Conservation (phyloP, 768 basidiomycete genomes). For the Lactarius sanguifluus region DNA sequence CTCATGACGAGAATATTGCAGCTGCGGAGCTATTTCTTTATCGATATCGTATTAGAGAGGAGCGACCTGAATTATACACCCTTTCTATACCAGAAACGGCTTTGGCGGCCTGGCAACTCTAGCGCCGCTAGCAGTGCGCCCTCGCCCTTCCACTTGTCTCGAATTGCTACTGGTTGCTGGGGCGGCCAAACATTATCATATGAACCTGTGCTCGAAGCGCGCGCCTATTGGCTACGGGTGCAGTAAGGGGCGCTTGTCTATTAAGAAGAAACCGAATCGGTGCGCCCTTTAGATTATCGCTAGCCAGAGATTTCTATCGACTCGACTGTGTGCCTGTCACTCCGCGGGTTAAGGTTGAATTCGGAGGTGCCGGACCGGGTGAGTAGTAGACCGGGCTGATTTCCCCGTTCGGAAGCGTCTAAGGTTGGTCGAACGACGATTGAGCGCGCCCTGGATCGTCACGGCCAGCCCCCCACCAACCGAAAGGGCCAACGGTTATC, state of each 20-base stretch:
- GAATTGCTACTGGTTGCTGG: background rate
- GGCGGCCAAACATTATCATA: background rate
- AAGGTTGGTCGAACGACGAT: background rate
- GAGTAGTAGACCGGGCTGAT: background rate
- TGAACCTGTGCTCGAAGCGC: background rate
- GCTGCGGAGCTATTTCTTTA: background rate
- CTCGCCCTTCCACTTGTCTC: background rate
- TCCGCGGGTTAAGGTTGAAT: background rate
- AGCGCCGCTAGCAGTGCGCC: conserved; percentile 1
- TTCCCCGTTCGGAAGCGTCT: background rate
- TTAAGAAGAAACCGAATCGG: background rate
- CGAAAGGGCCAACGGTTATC: conserved; percentile 3
- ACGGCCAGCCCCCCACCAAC: background rate
- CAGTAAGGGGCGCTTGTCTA: too few species aligned
- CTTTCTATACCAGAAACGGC: background rate
- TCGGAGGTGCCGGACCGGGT: background rate
- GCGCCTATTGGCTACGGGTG: background rate
- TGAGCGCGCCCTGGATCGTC: background rate
- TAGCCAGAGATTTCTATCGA: background rate
- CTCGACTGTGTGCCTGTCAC: background rate
- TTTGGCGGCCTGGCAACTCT: background rate
- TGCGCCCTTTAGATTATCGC: background rate
- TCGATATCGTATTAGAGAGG: background rate
- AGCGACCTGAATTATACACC: background rate
- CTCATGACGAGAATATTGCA: background rate